phyloP scores from a whole-genome alignment of 805 yeast species.

The Candida broadrunensis region DNA sequence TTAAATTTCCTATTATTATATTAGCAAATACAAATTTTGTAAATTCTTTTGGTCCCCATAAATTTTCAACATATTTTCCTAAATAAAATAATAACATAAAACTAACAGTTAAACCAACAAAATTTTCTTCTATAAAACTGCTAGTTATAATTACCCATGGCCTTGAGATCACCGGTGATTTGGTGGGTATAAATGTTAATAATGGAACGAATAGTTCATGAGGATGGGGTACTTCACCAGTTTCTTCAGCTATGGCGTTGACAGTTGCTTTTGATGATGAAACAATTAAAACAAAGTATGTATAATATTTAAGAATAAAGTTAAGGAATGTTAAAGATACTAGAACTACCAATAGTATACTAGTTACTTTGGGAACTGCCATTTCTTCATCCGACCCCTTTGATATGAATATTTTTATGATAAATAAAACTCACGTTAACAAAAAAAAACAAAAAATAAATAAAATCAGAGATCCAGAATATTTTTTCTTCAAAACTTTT shows the following conservation, averaged over 20 bases:
- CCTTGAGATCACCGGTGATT: constrained; percentile 33
- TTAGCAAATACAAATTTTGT: constrained; percentile 43
- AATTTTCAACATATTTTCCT: constrained; percentile 62
- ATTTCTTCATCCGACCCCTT: constrained; percentile 13
- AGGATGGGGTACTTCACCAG: constrained; percentile 41
- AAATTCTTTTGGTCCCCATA: constrained; percentile 60
- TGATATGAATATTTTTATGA: not conserved
- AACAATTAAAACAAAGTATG: constrained; percentile 33
- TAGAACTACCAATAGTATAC: constrained; percentile 32
- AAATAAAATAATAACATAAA: constrained; percentile 44
- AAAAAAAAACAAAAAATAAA: too few species aligned
- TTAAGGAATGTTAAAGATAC: constrained; percentile 28
- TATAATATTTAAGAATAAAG: constrained; percentile 33
- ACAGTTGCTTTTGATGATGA: constrained; percentile 23
- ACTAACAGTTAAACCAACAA: constrained; percentile 36
- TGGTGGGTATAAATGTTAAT: constrained; percentile 47
- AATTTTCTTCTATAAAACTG: constrained; percentile 44
- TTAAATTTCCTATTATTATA: constrained; percentile 32
- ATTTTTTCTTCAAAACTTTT: not conserved
- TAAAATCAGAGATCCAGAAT: not conserved
- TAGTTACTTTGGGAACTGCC: constrained; percentile 33
- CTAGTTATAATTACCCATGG: constrained; percentile 54
- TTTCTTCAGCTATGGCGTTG: constrained; percentile 25
- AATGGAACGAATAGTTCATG: constrained; percentile 47
- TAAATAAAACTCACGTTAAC: not conserved